Percentiles rank a stretch among this genome's conserved stretches.
Conservation (phyloP, 192 early-diverging fungal species). For the Entomortierella lignicola region DNA sequence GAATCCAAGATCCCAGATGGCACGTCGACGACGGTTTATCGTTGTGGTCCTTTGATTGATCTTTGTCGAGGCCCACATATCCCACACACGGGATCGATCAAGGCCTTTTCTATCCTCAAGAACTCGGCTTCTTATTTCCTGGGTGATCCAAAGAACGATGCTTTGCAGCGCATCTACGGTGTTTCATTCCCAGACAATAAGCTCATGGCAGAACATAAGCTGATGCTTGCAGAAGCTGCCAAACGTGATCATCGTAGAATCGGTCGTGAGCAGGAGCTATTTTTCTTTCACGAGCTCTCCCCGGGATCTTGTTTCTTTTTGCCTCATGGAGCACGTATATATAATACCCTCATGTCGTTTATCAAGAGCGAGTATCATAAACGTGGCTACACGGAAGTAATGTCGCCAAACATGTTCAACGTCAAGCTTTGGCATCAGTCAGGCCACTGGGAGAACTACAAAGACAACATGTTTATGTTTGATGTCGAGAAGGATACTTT, state of each 20-base stretch:
- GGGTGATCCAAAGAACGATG: conserved; percentile 96
- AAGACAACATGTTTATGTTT: conserved; percentile 95
- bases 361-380: conserved; percentile 88
- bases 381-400: conserved; percentile 96
- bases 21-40: conserved; percentile 95
- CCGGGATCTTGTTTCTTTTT: conserved; percentile 95
- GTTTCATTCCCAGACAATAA: conserved; percentile 98
- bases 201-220: conserved; percentile 92
- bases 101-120: conserved; percentile 91
- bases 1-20: conserved; percentile 89
- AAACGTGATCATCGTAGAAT: conserved; percentile 97
- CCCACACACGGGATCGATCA: conserved; percentile 92
- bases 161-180: conserved; percentile 97
- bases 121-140: conserved; percentile 99
- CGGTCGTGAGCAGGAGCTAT: conserved; percentile 97
- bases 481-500: conserved; percentile 96
- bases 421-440: conserved; percentile 95
- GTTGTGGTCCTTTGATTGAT: conserved; percentile 97
- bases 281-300: conserved; percentile 95
- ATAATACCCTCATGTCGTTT: conserved; percentile 93
- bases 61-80: conserved; percentile 96
- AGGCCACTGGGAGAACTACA: conserved; percentile 96
- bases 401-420: conserved; percentile 99
- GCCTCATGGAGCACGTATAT: conserved; percentile 94
- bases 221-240: conserved; percentile 94